Percentiles rank a stretch among this genome's conserved stretches.
These are phyloP conservation scores for Diplodia intermedia DNA, from an alignment of 2,329 filamentous ascomycete species.

Conservation along the genomic window DNA sequence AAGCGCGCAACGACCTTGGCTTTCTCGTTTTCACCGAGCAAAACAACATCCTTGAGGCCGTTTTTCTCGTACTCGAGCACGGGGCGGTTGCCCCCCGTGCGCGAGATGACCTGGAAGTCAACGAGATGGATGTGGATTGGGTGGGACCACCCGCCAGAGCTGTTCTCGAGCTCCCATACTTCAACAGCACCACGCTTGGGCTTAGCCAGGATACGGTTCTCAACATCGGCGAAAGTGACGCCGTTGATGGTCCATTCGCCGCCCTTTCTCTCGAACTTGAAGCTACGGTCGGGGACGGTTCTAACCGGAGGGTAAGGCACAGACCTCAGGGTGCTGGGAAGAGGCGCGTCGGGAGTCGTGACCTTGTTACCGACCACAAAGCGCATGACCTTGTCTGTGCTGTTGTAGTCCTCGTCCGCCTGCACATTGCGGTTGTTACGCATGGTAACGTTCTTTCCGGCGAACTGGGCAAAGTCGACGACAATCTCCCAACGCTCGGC, in stretches of 20 bases:
- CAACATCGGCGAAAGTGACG: slow-evolving; percentile 44
- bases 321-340: slow-evolving; percentile 40
- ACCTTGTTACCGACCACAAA: slow-evolving; percentile 55
- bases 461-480: slow-evolving; percentile 60
- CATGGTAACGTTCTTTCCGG: slow-evolving; percentile 58
- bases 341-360: slow-evolving; percentile 37
- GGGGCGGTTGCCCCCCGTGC: slow-evolving; percentile 53
- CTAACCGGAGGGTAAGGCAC: slow-evolving; percentile 40
- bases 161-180: slow-evolving; percentile 54
- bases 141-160: slow-evolving; percentile 59
- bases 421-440: slow-evolving; percentile 53
- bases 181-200: slow-evolving; percentile 46
- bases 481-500: slow-evolving; percentile 66
- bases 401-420: slow-evolving; percentile 58
- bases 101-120: slow-evolving; percentile 62
- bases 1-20: slow-evolving; percentile 41
- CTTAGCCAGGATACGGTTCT: slow-evolving; percentile 45
- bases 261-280: slow-evolving; percentile 43
- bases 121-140: slow-evolving; percentile 66
- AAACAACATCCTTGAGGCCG: slow-evolving; percentile 65
- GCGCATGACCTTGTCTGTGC: slow-evolving; percentile 50
- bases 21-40: slow-evolving; percentile 58
- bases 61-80: slow-evolving; percentile 62
- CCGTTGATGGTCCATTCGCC: slow-evolving; percentile 46
- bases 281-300: slow-evolving; percentile 42